Evolutionary conservation across 345 rosid genomes (phyloP).

Genomic region (Ailanthus altissimus): DNA sequence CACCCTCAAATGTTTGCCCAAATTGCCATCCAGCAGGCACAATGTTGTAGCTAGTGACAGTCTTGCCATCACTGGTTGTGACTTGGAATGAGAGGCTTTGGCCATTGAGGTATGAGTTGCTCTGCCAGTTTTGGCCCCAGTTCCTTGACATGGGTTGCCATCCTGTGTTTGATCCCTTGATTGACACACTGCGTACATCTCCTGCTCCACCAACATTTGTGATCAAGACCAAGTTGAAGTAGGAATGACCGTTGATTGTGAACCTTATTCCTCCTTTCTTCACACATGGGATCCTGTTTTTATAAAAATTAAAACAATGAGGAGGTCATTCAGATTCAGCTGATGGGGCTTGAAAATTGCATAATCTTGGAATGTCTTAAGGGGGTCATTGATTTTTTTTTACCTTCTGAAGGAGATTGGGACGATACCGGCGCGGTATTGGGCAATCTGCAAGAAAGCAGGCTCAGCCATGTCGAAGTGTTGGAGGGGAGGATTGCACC

Average conservation of each 20-base stretch:
- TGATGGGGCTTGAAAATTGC: too few species aligned
- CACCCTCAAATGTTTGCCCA: slow-evolving; percentile 82
- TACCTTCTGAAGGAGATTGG: slow-evolving; percentile 89
- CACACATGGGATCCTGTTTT: slow-evolving; percentile 73
- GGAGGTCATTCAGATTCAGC: neutral
- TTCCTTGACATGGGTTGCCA: slow-evolving; percentile 97
- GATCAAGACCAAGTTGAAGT: slow-evolving; percentile 86
- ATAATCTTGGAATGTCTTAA: too few species aligned
- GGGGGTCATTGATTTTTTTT: too few species aligned
- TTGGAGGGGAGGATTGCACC: slow-evolving; percentile 98
- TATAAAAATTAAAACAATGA: neutral
- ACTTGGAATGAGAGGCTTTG: slow-evolving; percentile 89
- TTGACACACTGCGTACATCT: slow-evolving; percentile 71
- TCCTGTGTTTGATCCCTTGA: slow-evolving; percentile 84
- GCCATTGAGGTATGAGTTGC: slow-evolving; percentile 78
- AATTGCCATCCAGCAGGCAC: slow-evolving; percentile 79
- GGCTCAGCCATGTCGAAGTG: slow-evolving; percentile 98
- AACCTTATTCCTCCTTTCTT: slow-evolving; percentile 93
- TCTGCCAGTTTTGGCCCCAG: slow-evolving; percentile 99
- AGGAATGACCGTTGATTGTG: slow-evolving; percentile 87
- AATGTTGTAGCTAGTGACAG: slow-evolving; percentile 58
- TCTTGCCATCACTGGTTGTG: slow-evolving; percentile 84
- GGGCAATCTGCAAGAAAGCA: slow-evolving; percentile 89
- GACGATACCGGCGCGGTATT: slow-evolving; percentile 90
- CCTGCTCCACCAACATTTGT: slow-evolving; percentile 92